Base-by-base conservation (phyloP, 2,329 filamentous ascomycete genomes). In the Aureobasidium sp. region DNA sequence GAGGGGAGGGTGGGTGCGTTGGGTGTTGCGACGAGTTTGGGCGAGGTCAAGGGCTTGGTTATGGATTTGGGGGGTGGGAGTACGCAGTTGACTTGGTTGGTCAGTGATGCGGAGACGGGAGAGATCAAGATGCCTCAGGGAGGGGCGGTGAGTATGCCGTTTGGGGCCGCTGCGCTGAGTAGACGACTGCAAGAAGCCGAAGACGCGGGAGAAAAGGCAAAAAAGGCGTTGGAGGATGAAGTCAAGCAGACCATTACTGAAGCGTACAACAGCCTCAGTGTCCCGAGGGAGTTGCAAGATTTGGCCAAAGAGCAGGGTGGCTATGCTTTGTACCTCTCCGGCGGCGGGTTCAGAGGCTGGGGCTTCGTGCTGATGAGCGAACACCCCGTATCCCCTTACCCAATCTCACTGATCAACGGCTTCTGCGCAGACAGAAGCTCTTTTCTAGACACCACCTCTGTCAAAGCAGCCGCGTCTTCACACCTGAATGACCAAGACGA, bases 331-430 rank as follows among this genome's bases (percentile, higher is more conserved):
- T 96, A 92, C 72, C 85, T 97, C 62, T 96, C 89, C 65, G 92
- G 92, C 47, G 92, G 92, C 27, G 92, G 92, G 0, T 96, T 96
- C 71, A 81, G 92, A 39, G 92, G 92, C 17, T 96, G 95, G 80
- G 92, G 91, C 7, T 95, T 90, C 73, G 86, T 96, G 70, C 80
- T 96, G 58, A 92, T 96, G 88, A 86, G 88, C 71, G 82, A 84
- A 67, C 89, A 93, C 68, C 75, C 79, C 6, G 82, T 90, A 47
- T 78, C 82, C 60, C 90, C 90, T 0, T 97, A 96, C 72, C 92
- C 92, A 0, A 88, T 96, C 29, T 84, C 90, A 0, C 86, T 88
- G 22, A 87, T 94, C 72, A 92, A 91, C 65, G 87, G 89, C 1
- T 96, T 94, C 74, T 83, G 80, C 9, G 89, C 87, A 1, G 73